These are phyloP conservation scores for Ophiostoma novo-ulmi DNA, from an alignment of 2,329 filamentous ascomycete genomes.

Conservation along the genomic window DNA sequence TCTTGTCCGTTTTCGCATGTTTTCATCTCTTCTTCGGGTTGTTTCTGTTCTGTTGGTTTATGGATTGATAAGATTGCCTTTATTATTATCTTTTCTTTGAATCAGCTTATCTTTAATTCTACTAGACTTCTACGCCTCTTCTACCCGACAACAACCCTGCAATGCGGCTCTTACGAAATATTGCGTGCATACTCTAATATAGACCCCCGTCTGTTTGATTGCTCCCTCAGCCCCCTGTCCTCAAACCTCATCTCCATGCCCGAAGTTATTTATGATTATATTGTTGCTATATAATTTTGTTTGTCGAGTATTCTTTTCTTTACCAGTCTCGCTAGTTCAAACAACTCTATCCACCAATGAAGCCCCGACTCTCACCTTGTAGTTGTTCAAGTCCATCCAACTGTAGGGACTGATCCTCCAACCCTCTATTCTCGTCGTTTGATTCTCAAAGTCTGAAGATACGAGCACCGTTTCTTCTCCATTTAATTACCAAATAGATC, in stretches of 20 bases:
- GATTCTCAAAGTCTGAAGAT: no score
- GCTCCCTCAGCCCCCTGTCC: slow-evolving; percentile 6
- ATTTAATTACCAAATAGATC: background rate
- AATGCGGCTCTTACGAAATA: background rate
- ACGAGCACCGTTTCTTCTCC: background rate
- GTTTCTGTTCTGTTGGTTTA: background rate
- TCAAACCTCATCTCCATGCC: background rate
- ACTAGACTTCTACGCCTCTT: background rate
- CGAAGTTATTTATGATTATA: background rate
- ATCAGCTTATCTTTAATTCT: background rate
- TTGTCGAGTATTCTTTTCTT: background rate
- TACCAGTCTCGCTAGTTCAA: no score
- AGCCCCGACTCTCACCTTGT: background rate
- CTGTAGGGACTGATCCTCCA: background rate
- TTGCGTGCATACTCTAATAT: background rate
- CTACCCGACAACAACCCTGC: no score
- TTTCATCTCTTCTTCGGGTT: background rate
- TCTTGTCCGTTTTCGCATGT: background rate
- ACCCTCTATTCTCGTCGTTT: no score
- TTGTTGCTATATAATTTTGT: background rate
- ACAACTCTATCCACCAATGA: no score
- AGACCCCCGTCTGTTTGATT: background rate
- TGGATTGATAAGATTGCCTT: background rate
- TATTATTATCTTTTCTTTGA: background rate
- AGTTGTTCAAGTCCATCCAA: background rate